Conservation (phyloP, 345 rosid species). For the Geranium brycei region DNA sequence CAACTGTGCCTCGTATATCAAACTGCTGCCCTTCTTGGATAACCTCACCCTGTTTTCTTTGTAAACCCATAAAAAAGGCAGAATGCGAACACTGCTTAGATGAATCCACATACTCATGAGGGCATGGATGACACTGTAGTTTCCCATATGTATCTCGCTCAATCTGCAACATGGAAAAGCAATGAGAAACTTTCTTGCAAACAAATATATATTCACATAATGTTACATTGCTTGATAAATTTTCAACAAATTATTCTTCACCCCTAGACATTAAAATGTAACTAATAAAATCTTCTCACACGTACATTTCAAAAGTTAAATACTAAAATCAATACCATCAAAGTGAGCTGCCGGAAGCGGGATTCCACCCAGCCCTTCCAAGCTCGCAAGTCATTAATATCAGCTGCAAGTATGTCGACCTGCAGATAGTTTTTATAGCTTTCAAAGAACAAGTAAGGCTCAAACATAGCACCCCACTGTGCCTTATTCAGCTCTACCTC, state of each 20-base stretch:
- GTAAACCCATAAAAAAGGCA: constrained; percentile 59
- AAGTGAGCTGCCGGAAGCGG: constrained; percentile 49
- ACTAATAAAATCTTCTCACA: too few species aligned
- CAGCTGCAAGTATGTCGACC: constrained; percentile 46
- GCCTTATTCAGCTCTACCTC: constrained; percentile 46
- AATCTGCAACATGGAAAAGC: constrained; percentile 25
- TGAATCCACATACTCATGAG: constrained; percentile 35
- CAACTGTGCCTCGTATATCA: constrained; percentile 56
- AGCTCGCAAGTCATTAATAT: constrained; percentile 46
- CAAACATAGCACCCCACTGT: constrained; percentile 47
- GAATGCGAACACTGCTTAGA: constrained; percentile 38
- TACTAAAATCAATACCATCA: constrained; percentile 32
- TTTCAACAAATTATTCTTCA: not conserved
- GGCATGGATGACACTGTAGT: constrained; percentile 62
- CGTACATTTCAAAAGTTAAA: not conserved
- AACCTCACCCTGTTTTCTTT: constrained; percentile 46
- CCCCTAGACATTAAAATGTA: not conserved
- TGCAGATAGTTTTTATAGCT: constrained; percentile 60
- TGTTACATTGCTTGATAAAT: not conserved
- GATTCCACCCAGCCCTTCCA: constrained; percentile 86
- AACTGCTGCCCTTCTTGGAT: constrained; percentile 58
- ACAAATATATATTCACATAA: not conserved
- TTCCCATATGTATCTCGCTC: constrained; percentile 54
- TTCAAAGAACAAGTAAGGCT: constrained; percentile 54
- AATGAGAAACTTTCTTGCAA: not conserved